Percentiles rank a stretch among this genome's conserved stretches.
Evolutionary conservation across 257 asterid genomes (phyloP).

Genomic region (Anisodus tanguticus): DNA sequence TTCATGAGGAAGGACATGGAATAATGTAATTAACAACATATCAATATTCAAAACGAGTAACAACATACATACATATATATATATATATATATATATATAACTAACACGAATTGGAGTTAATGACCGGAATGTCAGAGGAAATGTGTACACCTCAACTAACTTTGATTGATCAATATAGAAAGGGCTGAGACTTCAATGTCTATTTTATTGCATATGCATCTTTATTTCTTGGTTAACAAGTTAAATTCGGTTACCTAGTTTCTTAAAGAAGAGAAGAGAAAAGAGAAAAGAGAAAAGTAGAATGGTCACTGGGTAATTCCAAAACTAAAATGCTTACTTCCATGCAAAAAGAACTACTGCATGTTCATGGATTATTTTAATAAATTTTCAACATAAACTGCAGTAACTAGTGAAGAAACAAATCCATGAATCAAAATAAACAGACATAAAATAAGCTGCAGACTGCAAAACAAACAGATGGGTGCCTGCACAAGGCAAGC

Average conservation of each 20-base stretch:
- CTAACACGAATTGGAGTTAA: not conserved
- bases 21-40: conserved; percentile 12
- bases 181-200: not conserved
- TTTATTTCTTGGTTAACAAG: not conserved
- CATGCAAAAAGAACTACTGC: conserved; percentile 12
- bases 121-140: conserved; percentile 13
- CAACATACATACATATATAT: not conserved
- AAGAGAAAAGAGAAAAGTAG: not conserved
- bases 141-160: conserved; percentile 1
- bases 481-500: not conserved
- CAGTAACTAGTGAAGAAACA: not conserved
- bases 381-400: not conserved
- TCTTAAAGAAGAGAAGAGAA: not conserved
- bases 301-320: conserved; percentile 19
- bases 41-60: not conserved
- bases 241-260: not conserved
- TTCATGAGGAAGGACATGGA: not conserved
- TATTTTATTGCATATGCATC: not conserved
- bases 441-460: not conserved
- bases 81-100: too few species aligned
- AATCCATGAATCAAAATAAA: not conserved
- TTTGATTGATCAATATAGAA: not conserved
- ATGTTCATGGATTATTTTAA: conserved; percentile 22
- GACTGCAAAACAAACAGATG: conserved; percentile 14
- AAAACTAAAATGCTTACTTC: conserved; percentile 5